Base-by-base conservation (phyloP, 768 basidiomycete species). In the Macrolepiota fuliginosa region DNA sequence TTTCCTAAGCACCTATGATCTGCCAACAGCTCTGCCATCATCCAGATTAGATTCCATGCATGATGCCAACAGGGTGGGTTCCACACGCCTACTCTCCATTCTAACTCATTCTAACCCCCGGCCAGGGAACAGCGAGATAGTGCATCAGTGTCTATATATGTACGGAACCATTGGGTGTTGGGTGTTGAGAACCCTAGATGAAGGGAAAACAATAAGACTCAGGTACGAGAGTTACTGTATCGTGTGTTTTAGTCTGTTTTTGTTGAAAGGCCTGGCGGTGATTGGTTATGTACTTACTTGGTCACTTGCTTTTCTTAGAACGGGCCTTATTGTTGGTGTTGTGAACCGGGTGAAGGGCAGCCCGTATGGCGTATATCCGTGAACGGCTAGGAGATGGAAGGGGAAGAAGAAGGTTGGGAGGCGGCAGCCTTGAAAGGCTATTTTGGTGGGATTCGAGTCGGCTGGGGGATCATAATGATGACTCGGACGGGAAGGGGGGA, bases 61-160 rank as follows among this genome's bases (percentile, higher is more conserved):
- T 36, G 17, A 19, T 42, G 37, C 40, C 24, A 45, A 56, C 37
- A 40, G 17, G 42, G 22, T 56, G 32, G 39, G 42, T 45, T 37
- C 19, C 47, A 49, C 47, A 19, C 42, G 25, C 22, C 12, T 4
- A 22, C 39, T 27, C 50, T 59, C 58, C 58, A 53, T 59, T 59
- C 58, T 22, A 29, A 22, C 22, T 11, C 36, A 9, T 32, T 59
- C 50, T 22, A 29, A n/a, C 13, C 15, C 36, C 3, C 50, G 37
- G 37, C 50, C 24, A 40, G 37, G 58, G 25, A 52, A 42, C 39
- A n/a, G 27, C 50, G 25, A 59, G 39, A 49, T 25, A 52, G 39
- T n/a, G 50, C 50, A 51, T 32, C 37, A 19, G 40, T 59, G n/a
- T 52, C 58, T 42, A 59, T 52, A 59, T 59, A 52, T 53, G 37